Conservation (phyloP, 768 basidiomycete genomes). For the Candolleomyces aberdarensis region DNA sequence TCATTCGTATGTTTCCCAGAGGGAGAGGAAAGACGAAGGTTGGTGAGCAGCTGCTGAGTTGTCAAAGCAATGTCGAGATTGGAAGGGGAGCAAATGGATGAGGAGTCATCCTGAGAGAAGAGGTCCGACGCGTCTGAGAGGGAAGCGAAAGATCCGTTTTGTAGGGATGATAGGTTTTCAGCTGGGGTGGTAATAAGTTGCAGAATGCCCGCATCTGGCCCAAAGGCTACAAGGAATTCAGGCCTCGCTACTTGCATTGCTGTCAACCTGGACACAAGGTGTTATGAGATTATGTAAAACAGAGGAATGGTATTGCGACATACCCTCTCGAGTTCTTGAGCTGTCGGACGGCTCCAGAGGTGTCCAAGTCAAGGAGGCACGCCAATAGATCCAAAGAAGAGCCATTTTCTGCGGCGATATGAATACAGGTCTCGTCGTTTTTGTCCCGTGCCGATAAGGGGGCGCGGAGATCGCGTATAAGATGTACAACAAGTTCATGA, state of each 20-base stretch:
- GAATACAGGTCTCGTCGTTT: conserved; percentile 74
- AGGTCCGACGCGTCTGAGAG: conserved; percentile 33
- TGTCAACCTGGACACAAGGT: conserved; percentile 44
- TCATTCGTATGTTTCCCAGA: conserved; percentile 35
- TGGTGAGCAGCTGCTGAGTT: conserved; percentile 48
- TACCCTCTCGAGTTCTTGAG: conserved; percentile 72
- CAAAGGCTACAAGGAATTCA: conserved; percentile 63
- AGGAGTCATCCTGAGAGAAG: conserved; percentile 22
- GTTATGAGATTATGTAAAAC: conserved; percentile 2
- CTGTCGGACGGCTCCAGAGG: conserved; percentile 49
- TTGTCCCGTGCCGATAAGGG: conserved; percentile 65
- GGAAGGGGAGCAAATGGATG: conserved; percentile 33
- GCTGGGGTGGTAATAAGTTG: conserved; percentile 49
- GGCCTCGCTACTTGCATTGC: conserved; percentile 66
- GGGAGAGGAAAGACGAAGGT: conserved; percentile 49
- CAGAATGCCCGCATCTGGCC: conserved; percentile 51
- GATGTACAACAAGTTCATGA: conserved; percentile 61
- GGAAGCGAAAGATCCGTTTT: conserved; percentile 42
- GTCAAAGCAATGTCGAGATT: conserved; percentile 45
- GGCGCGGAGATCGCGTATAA: conserved; percentile 65
- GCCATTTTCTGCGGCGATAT: conserved; percentile 76
- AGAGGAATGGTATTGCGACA: conserved; percentile 17
- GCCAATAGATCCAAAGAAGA: conserved; percentile 58
- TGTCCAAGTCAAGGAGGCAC: conserved; percentile 65
- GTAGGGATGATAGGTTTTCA: conserved; percentile 7